phyloP scores from a whole-genome alignment of 2,329 filamentous ascomycete genomes.

The Leptographium wingfieldii region DNA sequence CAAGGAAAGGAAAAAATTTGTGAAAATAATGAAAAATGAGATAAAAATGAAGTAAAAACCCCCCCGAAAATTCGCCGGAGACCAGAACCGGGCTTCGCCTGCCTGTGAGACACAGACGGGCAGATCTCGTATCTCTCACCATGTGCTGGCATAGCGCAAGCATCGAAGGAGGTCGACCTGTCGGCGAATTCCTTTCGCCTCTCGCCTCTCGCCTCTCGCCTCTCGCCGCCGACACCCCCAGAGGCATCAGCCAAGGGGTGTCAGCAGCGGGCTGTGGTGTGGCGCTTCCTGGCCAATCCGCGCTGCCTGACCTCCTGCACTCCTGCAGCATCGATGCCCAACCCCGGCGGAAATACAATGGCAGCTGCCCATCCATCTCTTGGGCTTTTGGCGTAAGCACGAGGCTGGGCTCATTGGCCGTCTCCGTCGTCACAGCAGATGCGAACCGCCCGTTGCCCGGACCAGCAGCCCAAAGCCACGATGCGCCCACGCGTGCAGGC shows the following conservation, averaged over 20 bases:
- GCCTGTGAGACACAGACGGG: not conserved
- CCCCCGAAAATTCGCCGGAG: no score
- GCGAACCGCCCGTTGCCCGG: not conserved
- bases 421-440: not conserved
- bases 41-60: not conserved
- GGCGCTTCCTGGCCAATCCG: not conserved
- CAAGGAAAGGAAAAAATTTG: no score
- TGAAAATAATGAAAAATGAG: no score
- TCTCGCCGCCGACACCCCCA: not conserved
- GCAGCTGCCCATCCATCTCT: not conserved
- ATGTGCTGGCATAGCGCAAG: not conserved
- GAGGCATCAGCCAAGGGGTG: no score
- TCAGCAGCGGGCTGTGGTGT: no score
- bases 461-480: no score
- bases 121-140: no score
- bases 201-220: no score
- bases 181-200: not conserved
- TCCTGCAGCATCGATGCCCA: not conserved
- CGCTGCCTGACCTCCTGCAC: not conserved
- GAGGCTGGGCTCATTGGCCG: not conserved
- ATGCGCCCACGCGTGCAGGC: no score
- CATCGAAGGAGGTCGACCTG: not conserved
- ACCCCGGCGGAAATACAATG: not conserved
- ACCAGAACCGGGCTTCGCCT: not conserved
- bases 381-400: not conserved